These are phyloP conservation scores for Penicillium sp. DNA, from an alignment of 2,329 filamentous ascomycete genomes.

Conservation along the genomic window DNA sequence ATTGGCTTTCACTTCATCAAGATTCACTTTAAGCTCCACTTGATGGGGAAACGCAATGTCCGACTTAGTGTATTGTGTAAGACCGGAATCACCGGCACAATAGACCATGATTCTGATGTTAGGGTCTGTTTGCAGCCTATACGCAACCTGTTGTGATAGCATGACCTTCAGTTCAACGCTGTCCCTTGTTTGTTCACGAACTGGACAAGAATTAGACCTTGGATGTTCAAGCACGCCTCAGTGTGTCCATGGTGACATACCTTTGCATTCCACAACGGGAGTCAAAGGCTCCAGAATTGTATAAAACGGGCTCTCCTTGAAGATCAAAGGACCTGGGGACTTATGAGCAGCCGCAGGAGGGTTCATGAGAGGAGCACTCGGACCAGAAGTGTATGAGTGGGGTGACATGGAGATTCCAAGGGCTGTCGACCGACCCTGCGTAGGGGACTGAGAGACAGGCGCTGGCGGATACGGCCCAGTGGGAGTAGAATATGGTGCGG, in stretches of 20 bases:
- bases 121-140: conserved; percentile 58
- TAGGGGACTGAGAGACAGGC: conserved; percentile 23
- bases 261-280: conserved; percentile 64
- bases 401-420: conserved; percentile 33
- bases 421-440: conserved; percentile 28
- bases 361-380: conserved; percentile 7
- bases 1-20: conserved; percentile 85
- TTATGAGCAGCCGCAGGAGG: conserved; percentile 27
- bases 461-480: conserved; percentile 27
- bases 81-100: conserved; percentile 63
- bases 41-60: conserved; percentile 90
- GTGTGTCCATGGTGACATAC: conserved; percentile 48
- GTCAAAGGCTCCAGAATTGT: conserved; percentile 64
- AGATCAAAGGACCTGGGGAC: conserved; percentile 47
- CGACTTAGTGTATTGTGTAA: conserved; percentile 54
- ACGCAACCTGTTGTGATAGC: conserved; percentile 52
- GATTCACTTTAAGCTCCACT: conserved; percentile 87
- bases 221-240: background rate
- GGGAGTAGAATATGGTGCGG: conserved; percentile 25
- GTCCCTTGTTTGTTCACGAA: conserved; percentile 57
- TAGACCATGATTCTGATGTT: conserved; percentile 75
- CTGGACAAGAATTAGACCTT: conserved; percentile 38
- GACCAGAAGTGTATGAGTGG: conserved; percentile 31
- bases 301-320: conserved; percentile 85
- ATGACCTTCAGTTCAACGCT: conserved; percentile 57